Base-by-base conservation (phyloP, 2,329 filamentous ascomycete species). In the Fusarium luffae region DNA sequence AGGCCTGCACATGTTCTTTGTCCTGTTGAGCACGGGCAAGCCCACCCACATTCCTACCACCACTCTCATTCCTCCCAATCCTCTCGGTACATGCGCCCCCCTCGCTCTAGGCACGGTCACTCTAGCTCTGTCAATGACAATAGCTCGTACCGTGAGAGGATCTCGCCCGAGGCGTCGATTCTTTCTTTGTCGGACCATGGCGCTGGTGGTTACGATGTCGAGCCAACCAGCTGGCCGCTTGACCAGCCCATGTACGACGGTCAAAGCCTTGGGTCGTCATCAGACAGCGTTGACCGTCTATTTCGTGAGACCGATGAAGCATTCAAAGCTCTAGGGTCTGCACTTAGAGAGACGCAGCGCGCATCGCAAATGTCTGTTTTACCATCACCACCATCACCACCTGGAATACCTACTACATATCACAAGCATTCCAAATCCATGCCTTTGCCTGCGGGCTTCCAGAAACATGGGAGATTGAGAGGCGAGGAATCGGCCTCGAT, bases 251-350 rank as follows among this genome's bases (percentile, higher is more conserved):
- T 62, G 64, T 68, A 64, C 34, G 59, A 57, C 59, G 59, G 59
- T 62, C 68, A 72, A 61, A 71, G 64, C 42, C 44, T 52, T 25
- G 59, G 68, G 37, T 62, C 62, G 41, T 73, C 79, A 69, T 79
- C 78, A 14, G 77, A 81, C 41, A 80, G 80, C 59, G 77, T 85
- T 5, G 79, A 83, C 54, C 78, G 82, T 65, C 79, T 87, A 65
- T 84, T 85, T 48, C 77, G 79, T 64, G 82, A 86, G 70, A 82
- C 84, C 6, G 84, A 87, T 63, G 79, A 83, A 59, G 84, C 85
- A 28, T 86, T 86, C 75, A 80, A 81, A 73, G 79, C 81, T 14
- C 81, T 84, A 25, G 82, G 80, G 4, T 77, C 75, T 52, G 80
- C 81, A 19, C 75, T 86, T 41, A 77, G 77, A 37, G 79, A 84